A percentile compares a stretch with the other conserved stretches of the same genome.
Conservation (phyloP, 1,284 basidiomycete genomes). For the Inonotus obliquus region DNA sequence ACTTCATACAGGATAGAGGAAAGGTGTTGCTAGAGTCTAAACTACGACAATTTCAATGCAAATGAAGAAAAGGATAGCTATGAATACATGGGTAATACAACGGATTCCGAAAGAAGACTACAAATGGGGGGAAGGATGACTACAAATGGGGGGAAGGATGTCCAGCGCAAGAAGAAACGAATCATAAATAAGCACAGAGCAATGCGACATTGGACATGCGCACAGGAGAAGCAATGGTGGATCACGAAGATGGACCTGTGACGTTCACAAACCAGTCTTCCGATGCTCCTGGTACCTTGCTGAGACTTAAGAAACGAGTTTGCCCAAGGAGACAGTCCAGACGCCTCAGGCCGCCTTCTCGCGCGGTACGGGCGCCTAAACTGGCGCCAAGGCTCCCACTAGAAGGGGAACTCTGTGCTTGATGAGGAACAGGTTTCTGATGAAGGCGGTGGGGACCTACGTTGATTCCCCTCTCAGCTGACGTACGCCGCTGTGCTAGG, state of each 20-base stretch:
- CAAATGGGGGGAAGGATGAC: too few relatives aligned
- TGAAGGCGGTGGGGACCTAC: neutral
- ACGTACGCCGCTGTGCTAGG: neutral
- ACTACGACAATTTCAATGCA: too few relatives aligned
- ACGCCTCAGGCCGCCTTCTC: slow-evolving; percentile 11
- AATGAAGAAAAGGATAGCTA: too few relatives aligned
- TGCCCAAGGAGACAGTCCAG: slow-evolving; percentile 16
- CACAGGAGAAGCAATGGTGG: neutral
- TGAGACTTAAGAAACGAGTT: slow-evolving; percentile 9
- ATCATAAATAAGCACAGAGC: neutral
- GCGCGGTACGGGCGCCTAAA: neutral
- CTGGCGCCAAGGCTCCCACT: neutral
- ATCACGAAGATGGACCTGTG: neutral
- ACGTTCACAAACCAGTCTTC: slow-evolving; percentile 4
- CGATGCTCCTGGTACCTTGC: neutral
- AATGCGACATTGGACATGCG: neutral
- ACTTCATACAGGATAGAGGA: too few relatives aligned
- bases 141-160: too few relatives aligned
- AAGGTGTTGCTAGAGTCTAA: too few relatives aligned
- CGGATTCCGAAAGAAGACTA: too few relatives aligned
- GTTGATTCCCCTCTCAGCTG: neutral
- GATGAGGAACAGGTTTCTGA: neutral
- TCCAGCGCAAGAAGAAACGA: too few relatives aligned
- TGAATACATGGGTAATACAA: too few relatives aligned
- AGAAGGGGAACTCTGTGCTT: neutral